Base-by-base conservation (phyloP, 1,284 basidiomycete genomes). In the Exobasidium cylindrosporum region DNA sequence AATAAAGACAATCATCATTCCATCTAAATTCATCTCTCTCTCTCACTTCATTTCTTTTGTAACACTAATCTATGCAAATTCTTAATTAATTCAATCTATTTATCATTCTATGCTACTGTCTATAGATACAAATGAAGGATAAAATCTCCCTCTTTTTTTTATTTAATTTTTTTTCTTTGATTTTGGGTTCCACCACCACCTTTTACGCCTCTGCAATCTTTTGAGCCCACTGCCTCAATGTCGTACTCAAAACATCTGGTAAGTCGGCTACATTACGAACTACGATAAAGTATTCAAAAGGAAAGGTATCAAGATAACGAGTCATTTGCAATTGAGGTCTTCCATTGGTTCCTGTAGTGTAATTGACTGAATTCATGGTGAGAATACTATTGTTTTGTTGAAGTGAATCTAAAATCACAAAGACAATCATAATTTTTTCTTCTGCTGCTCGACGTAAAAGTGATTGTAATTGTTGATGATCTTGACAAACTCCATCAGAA, bases 271-370 rank as follows among this genome's bases (percentile, higher is more conserved):
- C 92, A 73, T 91, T 87, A 64, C 92, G 84, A 50, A 99, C 82
- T 17, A 99, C 90, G 55, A 97, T 89, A 72, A 94, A 98, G 80
- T 96, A 96, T 82, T 97, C 92, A 82, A 98, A 98, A 0, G 96
- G 96, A 86, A 99, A 98, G 2, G 91, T 89, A 78, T 97, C 93
- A 53, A 79, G 71, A 80, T 97, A 97, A 54, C 91, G 86, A 73
- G 89, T 85, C 84, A 97, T 87, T 76, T 91, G 87, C 70, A 98
- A 83, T 81, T 97, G 90, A 86, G 94, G 88, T 65, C 81, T 80
- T 23, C 95, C 95, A 7, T 57, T 57, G 45, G 61, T 64, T 66
- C 90, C 87, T 1, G 76, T 70, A n/a, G 90, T 86, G 84, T 94
- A 96, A 57, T 88, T 88, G 21, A 91, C 93, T 69, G 91, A 90